Percentiles rank a stretch among this genome's conserved stretches.
Evolutionary conservation across 192 early-diverging fungal species (phyloP).

Genomic region (Mortierella claussenii): DNA sequence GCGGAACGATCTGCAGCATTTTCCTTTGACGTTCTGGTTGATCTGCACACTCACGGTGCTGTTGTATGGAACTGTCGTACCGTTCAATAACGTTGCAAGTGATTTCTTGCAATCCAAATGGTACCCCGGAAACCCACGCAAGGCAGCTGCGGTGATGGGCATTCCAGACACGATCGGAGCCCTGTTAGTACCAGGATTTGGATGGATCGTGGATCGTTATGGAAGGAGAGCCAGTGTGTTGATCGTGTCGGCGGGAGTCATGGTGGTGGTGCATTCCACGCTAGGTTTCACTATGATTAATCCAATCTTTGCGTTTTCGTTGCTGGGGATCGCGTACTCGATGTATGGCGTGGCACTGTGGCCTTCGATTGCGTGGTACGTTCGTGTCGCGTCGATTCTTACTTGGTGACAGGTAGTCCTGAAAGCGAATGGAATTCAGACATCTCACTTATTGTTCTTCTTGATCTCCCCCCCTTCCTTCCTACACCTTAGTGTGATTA

Average conservation of each 20-base stretch:
- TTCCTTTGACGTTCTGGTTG: constrained; percentile 42
- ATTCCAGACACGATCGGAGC: constrained; percentile 71
- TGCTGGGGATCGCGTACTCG: constrained; percentile 66
- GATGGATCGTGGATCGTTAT: constrained; percentile 64
- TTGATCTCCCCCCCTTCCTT: not conserved
- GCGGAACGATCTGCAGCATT: constrained; percentile 22
- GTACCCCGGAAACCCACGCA: constrained; percentile 63
- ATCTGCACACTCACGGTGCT: constrained; percentile 52
- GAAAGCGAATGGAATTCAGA: too few relatives aligned
- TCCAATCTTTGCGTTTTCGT: constrained; percentile 60
- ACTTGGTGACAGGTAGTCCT: not conserved
- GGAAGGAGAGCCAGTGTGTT: constrained; percentile 61
- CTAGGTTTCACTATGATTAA: constrained; percentile 58
- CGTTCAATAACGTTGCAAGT: constrained; percentile 73
- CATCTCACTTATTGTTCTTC: not conserved
- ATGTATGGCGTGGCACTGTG: constrained; percentile 70
- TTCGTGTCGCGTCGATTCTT: not conserved
- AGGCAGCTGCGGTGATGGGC: constrained; percentile 71
- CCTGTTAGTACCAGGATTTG: constrained; percentile 64
- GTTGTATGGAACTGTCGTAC: constrained; percentile 67
- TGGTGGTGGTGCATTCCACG: constrained; percentile 58
- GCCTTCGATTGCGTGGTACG: constrained; percentile 69
- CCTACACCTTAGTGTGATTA: constrained; percentile 53
- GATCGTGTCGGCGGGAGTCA: constrained; percentile 54
- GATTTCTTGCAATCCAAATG: constrained; percentile 74